Percentiles rank a stretch among this genome's conserved stretches.
Evolutionary conservation across 2,329 filamentous ascomycete species (phyloP).

Genomic region (Mycosphaerella arachidis): DNA sequence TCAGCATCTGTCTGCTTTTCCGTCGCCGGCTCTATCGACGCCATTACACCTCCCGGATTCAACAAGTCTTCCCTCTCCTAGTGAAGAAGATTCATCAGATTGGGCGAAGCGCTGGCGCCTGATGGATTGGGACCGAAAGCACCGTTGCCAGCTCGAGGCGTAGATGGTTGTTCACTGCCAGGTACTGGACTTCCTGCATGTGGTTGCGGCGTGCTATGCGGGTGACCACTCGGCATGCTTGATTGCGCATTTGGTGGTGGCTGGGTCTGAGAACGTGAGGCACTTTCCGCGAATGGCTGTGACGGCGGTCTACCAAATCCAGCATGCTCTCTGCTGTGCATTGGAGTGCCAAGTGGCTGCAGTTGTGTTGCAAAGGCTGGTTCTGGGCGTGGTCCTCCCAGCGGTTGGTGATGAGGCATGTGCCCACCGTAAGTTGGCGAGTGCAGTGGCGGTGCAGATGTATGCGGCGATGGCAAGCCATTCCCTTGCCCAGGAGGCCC

Average conservation of each 20-base stretch:
- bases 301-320: slow-evolving; percentile 14
- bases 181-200: slow-evolving; percentile 12
- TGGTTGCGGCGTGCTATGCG: slow-evolving; percentile 11
- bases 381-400: slow-evolving; percentile 5
- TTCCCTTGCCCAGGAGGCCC: slow-evolving; percentile 31
- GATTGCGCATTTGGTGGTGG: slow-evolving; percentile 15
- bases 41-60: background rate
- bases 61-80: slow-evolving; percentile 17
- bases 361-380: background rate
- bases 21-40: background rate
- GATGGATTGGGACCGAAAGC: slow-evolving; percentile 6
- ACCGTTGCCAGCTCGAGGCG: slow-evolving; percentile 23
- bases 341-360: slow-evolving; percentile 8
- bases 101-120: slow-evolving; percentile 45
- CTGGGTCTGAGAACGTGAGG: slow-evolving; percentile 4
- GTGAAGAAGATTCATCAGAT: slow-evolving; percentile 45
- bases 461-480: slow-evolving; percentile 36
- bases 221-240: slow-evolving; percentile 3
- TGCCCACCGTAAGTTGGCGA: slow-evolving; percentile 17
- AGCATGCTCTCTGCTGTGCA: slow-evolving; percentile 14
- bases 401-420: slow-evolving; percentile 15
- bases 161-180: slow-evolving; percentile 20
- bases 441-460: slow-evolving; percentile 25
- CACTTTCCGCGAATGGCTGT: slow-evolving; percentile 4
- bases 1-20: background rate